Percentiles rank a stretch among this genome's conserved stretches.
Evolutionary conservation across 345 rosid species (phyloP).

Genomic region (Laguncularia racemosa): DNA sequence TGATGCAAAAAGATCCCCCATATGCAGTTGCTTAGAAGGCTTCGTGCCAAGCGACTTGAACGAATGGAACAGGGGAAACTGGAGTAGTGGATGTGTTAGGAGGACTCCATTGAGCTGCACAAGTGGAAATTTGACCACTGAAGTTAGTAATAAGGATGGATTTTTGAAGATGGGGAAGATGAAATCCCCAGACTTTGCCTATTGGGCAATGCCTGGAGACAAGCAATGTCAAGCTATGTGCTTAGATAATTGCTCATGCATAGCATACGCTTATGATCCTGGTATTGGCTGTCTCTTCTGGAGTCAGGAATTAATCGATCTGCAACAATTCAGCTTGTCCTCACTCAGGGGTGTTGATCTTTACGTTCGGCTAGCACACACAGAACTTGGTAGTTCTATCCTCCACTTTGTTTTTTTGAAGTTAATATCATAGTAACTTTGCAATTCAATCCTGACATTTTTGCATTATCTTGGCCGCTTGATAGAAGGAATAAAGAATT

Average conservation of each 20-base stretch:
- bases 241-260: constrained; percentile 23
- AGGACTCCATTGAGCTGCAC: constrained; percentile 11
- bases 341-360: constrained; percentile 7
- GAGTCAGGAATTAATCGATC: constrained; percentile 8
- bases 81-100: constrained; percentile 23
- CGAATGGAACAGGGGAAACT: constrained; percentile 23
- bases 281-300: constrained; percentile 21
- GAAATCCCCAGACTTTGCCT: constrained; percentile 11
- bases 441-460: too few relatives aligned
- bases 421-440: too few relatives aligned
- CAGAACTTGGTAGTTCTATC: neutral
- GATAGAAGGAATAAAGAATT: too few relatives aligned
- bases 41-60: constrained; percentile 4
- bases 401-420: too few relatives aligned
- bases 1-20: constrained; percentile 6
- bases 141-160: constrained; percentile 9
- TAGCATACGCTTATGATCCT: constrained; percentile 15
- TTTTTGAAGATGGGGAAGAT: constrained; percentile 10
- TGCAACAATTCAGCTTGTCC: neutral
- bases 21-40: constrained; percentile 19
- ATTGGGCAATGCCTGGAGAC: neutral
- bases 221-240: neutral
- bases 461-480: too few relatives aligned
- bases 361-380: constrained; percentile 9
- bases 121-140: neutral